Evolutionary conservation across 805 yeast genomes (phyloP), one percentile per base, ranked within the genome.

Genomic region (Grigorovia yakushimaensis): DNA sequence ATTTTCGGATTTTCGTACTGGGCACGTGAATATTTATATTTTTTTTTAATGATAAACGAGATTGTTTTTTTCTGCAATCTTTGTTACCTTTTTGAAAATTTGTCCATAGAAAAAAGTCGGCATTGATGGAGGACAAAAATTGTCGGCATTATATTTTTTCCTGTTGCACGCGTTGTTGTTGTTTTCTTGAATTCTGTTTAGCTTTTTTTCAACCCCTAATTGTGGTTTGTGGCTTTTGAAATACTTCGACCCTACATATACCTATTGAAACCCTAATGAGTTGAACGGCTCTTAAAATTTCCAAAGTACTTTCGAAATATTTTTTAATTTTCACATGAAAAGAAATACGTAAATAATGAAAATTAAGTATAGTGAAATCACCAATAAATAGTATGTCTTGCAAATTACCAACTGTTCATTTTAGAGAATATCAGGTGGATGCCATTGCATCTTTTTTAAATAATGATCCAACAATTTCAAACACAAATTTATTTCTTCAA

Each of bases 401-500:
- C 15, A 24, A n/a, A 10, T 20, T 47, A 5, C 51, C 51, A 10
- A 47, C 49, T 41, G 53, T 56, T 5, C 40, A 48, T 17, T 55
- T 50, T 42, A 53, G 67, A 33, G 59, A 59, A 35, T 55, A 57
- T 21, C 67, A 64, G 45, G 27, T 54, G 4, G 45, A 48, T 7
- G 43, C 56, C 13, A 41, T 64, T 17, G 42, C 53, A 1, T 44
- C 62, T 1, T 60, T 54, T 46, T 42, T 64, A 2, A 50, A 52
- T 22, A 42, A 42, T 7, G 58, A 56, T 42, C 56, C 60, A 1
- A 47, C 39, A 5, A 27, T 59, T 8, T 47, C 59, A 5, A 61
- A 62, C 3, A 48, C 56, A 17, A 61, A 61, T 48, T 18, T 62
- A 10, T 47, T 63, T 17, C 35, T 62, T 9, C 63, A 61, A 49